phyloP scores from a whole-genome alignment of 805 yeast species.

The Wickerhamiella hasegawae region DNA sequence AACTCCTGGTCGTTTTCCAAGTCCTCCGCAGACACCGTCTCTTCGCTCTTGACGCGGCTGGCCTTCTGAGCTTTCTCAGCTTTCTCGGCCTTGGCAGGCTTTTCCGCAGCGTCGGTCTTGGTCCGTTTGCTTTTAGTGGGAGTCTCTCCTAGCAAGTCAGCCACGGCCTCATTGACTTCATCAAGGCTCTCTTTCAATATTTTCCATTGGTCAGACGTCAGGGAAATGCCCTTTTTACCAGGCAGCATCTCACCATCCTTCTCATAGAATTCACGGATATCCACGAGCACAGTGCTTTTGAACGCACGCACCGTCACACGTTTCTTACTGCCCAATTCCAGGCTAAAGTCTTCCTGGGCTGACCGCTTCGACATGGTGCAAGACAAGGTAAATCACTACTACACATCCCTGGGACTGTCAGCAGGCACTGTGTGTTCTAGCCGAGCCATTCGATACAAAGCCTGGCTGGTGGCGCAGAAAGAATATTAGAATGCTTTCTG shows the following conservation, averaged over 20 bases:
- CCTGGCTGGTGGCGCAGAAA: too few relatives aligned
- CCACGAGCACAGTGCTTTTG: constrained; percentile 51
- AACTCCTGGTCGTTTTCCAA: background rate
- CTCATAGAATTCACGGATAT: constrained; percentile 66
- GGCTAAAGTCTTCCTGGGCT: too few relatives aligned
- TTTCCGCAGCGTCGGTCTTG: background rate
- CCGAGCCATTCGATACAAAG: too few relatives aligned
- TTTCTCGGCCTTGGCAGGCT: background rate
- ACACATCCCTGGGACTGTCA: too few relatives aligned
- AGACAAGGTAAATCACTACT: too few relatives aligned
- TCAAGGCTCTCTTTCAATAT: constrained; percentile 1
- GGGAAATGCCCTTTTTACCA: constrained; percentile 43
- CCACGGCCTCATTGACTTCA: constrained; percentile 4
- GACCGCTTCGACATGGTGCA: too few relatives aligned
- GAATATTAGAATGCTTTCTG: constrained; percentile 25
- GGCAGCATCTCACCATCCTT: constrained; percentile 53
- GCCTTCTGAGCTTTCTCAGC: background rate
- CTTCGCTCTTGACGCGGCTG: background rate
- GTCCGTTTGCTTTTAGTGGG: background rate
- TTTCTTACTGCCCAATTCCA: constrained; percentile 48
- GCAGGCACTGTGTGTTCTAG: too few relatives aligned
- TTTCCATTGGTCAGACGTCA: constrained; percentile 9
- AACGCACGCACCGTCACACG: constrained; percentile 58
- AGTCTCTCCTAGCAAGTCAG: too few relatives aligned
- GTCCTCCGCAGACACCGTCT: background rate